These are phyloP conservation scores for Pleurotus salmoneostramineus DNA, from an alignment of 768 basidiomycete species.

Conservation along the genomic window DNA sequence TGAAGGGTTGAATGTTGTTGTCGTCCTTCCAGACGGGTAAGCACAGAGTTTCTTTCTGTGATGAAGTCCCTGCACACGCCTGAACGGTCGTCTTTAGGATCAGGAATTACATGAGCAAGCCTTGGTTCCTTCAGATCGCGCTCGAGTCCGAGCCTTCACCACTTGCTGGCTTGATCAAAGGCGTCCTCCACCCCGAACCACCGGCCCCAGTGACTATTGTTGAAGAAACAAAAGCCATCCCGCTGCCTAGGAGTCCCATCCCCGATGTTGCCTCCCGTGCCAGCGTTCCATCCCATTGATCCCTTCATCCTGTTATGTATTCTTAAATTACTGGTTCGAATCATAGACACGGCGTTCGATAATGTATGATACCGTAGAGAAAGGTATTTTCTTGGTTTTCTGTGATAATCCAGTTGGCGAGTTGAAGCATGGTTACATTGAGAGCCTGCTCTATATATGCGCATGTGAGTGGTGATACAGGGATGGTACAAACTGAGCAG, in stretches of 20 bases:
- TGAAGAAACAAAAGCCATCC: background rate
- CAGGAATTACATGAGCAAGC: constrained; percentile 92
- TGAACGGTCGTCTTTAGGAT: constrained; percentile 43
- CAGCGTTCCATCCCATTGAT: background rate
- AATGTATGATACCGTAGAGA: too few species aligned
- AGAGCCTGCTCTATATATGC: too few species aligned
- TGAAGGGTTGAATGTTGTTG: constrained; percentile 81
- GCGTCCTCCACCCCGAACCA: constrained; percentile 20
- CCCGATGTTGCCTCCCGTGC: background rate
- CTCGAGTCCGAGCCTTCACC: constrained; percentile 51
- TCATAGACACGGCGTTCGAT: background rate
- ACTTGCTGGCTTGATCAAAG: constrained; percentile 45
- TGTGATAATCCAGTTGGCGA: too few species aligned
- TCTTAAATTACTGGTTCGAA: background rate
- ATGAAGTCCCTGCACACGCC: background rate
- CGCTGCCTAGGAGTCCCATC: background rate
- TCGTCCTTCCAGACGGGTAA: constrained; percentile 87
- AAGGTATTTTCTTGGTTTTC: too few species aligned
- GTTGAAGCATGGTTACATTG: too few species aligned
- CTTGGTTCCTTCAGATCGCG: constrained; percentile 81
- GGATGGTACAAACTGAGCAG: background rate
- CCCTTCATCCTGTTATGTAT: background rate
- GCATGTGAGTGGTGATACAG: background rate
- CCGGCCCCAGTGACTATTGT: background rate
- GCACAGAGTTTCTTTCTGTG: constrained; percentile 4